These are phyloP conservation scores for Fusarium chlamydosporum DNA, from an alignment of 2,329 filamentous ascomycete genomes.

Conservation along the genomic window DNA sequence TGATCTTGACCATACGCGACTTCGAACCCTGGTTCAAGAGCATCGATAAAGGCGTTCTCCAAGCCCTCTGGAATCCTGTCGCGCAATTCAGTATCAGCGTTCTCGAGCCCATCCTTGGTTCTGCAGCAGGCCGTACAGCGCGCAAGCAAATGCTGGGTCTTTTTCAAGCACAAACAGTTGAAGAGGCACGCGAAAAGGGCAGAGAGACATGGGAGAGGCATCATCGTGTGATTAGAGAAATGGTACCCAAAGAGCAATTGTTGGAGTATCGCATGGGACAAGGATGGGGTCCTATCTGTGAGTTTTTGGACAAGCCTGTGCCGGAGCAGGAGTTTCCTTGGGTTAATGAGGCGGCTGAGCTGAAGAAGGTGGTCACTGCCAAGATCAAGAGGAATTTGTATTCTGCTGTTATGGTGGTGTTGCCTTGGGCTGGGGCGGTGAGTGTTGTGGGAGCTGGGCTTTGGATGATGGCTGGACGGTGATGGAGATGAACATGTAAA, in stretches of 20 bases:
- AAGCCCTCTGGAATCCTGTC: constrained; percentile 44
- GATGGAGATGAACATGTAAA: background rate
- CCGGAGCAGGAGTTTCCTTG: constrained; percentile 53
- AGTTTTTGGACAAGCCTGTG: constrained; percentile 54
- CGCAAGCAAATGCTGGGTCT: constrained; percentile 52
- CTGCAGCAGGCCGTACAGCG: constrained; percentile 44
- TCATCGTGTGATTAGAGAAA: constrained; percentile 48
- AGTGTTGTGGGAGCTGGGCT: constrained; percentile 25
- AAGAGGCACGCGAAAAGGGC: constrained; percentile 46
- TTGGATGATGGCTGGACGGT: constrained; percentile 21
- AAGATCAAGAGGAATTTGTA: constrained; percentile 26
- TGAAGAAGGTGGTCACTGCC: constrained; percentile 21
- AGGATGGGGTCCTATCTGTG: constrained; percentile 57
- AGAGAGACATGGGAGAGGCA: constrained; percentile 52
- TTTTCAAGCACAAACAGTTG: constrained; percentile 42
- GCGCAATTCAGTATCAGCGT: constrained; percentile 37
- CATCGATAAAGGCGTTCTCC: constrained; percentile 51
- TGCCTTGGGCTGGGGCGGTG: constrained; percentile 41
- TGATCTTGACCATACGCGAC: constrained; percentile 53
- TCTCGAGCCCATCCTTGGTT: constrained; percentile 54
- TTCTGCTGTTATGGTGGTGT: constrained; percentile 15
- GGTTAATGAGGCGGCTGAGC: constrained; percentile 51
- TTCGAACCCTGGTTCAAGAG: constrained; percentile 54
- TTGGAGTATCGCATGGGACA: constrained; percentile 53
- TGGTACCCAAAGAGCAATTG: constrained; percentile 47